These are phyloP conservation scores for Picochlorum sp. DNA, from an alignment of 139 green algal genomes.

Conservation along the genomic window DNA sequence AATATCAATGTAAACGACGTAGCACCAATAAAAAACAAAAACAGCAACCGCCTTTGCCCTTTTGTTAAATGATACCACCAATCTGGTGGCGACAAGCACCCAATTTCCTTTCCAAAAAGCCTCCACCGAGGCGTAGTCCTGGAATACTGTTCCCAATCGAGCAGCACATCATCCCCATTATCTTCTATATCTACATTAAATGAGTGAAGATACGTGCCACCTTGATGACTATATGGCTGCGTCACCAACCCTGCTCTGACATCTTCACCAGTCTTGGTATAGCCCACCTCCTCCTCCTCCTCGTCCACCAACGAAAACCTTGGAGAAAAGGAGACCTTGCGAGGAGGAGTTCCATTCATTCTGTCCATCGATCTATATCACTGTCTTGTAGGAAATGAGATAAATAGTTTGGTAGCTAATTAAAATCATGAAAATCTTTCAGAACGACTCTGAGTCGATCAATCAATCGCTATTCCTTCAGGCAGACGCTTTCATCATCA, in stretches of 20 bases:
- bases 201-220: conserved; percentile 9
- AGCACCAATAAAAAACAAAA: conserved; percentile 2
- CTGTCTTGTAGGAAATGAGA: no score
- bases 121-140: conserved; percentile 5
- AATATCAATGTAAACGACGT: conserved; percentile 5
- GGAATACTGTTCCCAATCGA: conserved; percentile 52
- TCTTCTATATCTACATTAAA: conserved; percentile 48
- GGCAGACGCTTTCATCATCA: no score
- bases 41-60: conserved; percentile 15
- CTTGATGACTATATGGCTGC: not conserved
- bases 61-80: conserved; percentile 25
- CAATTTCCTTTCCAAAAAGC: conserved; percentile 29
- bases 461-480: no score
- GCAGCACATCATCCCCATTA: conserved; percentile 44
- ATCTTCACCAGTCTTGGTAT: not conserved
- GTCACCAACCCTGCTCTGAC: not conserved
- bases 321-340: no score
- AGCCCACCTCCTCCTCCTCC: no score
- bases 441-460: no score
- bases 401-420: no score
- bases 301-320: no score
- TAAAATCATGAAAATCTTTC: no score
- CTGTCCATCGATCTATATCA: no score
- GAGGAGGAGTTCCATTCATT: no score
- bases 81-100: conserved; percentile 7